phyloP scores from a whole-genome alignment of 345 rosid species.

The Ceriops zippeliana region DNA sequence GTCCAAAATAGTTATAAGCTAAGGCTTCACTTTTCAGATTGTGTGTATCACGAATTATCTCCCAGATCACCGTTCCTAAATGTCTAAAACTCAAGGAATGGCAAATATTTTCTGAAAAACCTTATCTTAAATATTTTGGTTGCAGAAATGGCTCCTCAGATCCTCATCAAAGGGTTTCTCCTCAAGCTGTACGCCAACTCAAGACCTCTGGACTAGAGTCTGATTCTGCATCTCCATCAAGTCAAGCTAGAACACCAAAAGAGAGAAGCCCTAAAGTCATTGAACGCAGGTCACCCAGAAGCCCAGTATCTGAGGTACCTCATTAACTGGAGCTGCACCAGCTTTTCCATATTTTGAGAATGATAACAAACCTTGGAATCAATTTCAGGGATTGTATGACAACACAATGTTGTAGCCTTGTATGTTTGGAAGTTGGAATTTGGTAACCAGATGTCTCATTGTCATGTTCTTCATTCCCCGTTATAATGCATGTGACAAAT shows the following conservation, averaged over 20 bases:
- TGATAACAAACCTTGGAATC: neutral
- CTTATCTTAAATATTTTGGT: slow-evolving; percentile 6
- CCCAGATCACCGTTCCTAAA: neutral
- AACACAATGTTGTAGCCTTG: neutral
- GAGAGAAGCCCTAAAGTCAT: slow-evolving; percentile 60
- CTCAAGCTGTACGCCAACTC: slow-evolving; percentile 59
- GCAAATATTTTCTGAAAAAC: neutral
- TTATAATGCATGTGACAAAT: too few species aligned
- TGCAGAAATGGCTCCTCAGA: slow-evolving; percentile 53
- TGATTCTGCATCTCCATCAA: slow-evolving; percentile 51
- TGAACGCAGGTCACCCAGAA: slow-evolving; percentile 70
- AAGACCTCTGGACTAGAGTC: slow-evolving; percentile 44
- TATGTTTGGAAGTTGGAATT: neutral
- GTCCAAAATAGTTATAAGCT: neutral
- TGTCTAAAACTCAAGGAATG: neutral
- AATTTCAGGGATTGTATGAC: neutral
- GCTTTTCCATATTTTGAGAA: slow-evolving; percentile 1
- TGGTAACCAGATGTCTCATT: too few species aligned
- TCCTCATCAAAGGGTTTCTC: slow-evolving; percentile 62
- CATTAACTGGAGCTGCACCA: neutral
- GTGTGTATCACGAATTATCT: too few species aligned
- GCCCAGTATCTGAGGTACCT: slow-evolving; percentile 66
- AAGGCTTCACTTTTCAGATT: neutral
- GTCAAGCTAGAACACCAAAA: slow-evolving; percentile 51
- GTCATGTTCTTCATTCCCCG: too few species aligned